Conservation (phyloP, 108 stramenopile species). For the Seminavis robusta region DNA sequence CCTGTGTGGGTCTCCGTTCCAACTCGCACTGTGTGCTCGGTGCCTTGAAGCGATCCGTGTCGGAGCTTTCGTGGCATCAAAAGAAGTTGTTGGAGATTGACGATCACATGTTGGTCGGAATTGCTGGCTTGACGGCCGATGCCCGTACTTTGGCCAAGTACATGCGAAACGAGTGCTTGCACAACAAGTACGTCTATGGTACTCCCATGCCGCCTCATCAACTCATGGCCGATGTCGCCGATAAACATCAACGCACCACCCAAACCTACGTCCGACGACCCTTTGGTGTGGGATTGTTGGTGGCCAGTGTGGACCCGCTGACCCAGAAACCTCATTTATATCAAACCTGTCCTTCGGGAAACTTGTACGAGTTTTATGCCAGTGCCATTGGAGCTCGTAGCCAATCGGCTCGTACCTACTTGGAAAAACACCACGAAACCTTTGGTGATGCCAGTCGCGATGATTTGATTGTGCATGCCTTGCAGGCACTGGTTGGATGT, state of each 20-base stretch:
- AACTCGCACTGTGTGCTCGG: constrained; percentile 88
- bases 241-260: constrained; percentile 97
- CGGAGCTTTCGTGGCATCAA: constrained; percentile 93
- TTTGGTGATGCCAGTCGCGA: constrained; percentile 60
- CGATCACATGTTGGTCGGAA: constrained; percentile 95
- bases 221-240: constrained; percentile 92
- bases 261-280: constrained; percentile 98
- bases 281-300: constrained; percentile 97
- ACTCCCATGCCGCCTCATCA: constrained; percentile 85
- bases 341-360: constrained; percentile 97
- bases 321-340: constrained; percentile 91
- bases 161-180: constrained; percentile 96
- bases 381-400: constrained; percentile 94
- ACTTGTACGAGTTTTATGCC: constrained; percentile 95
- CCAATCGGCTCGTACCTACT: constrained; percentile 95
- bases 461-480: constrained; percentile 94
- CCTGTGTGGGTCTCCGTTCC: constrained; percentile 90
- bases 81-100: constrained; percentile 97
- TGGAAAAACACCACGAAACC: constrained; percentile 89
- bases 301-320: constrained; percentile 79
- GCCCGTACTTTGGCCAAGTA: constrained; percentile 96
- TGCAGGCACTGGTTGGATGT: constrained; percentile 92
- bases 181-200: constrained; percentile 98
- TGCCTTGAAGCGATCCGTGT: constrained; percentile 93
- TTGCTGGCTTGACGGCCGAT: constrained; percentile 97